phyloP scores from a whole-genome alignment of 1,139 yeast species.

The Blastobotrys arbuscula region DNA sequence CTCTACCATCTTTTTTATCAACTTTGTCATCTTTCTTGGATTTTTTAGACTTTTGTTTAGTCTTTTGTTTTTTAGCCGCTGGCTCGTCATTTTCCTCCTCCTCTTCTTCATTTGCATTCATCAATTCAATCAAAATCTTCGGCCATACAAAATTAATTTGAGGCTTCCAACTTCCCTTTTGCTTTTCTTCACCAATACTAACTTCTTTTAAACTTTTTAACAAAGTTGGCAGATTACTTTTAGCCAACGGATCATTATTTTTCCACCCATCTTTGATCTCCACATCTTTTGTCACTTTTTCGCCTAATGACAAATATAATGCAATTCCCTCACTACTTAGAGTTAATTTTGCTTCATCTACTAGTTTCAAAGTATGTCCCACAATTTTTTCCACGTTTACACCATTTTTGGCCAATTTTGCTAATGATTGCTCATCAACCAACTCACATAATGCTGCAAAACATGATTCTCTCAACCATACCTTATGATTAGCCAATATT shows the following conservation, averaged over 20 bases:
- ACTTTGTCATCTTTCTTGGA: constrained; percentile 20
- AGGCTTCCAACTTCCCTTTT: constrained; percentile 55
- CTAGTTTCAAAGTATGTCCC: constrained; percentile 35
- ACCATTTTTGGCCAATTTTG: constrained; percentile 15
- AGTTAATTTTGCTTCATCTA: constrained; percentile 52
- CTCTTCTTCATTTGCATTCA: constrained; percentile 23
- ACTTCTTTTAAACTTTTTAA: constrained; percentile 64
- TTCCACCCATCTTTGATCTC: constrained; percentile 51
- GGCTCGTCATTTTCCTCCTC: constrained; percentile 15
- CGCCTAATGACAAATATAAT: constrained; percentile 48
- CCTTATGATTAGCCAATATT: constrained; percentile 57
- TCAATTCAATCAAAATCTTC: constrained; percentile 46
- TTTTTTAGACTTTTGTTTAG: constrained; percentile 29
- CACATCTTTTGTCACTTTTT: constrained; percentile 26
- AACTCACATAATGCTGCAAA: constrained; percentile 64
- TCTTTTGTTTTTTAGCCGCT: constrained; percentile 22
- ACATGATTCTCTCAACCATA: constrained; percentile 85
- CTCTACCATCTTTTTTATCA: constrained; percentile 26
- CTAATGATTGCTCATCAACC: constrained; percentile 28
- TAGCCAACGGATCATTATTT: constrained; percentile 62
- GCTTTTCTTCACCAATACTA: constrained; percentile 35
- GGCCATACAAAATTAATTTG: constrained; percentile 82
- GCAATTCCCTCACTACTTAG: constrained; percentile 79
- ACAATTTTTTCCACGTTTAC: constrained; percentile 31
- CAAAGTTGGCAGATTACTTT: constrained; percentile 56